Conservation (phyloP, 495 filamentous ascomycete species). For the Aspergillus baeticus region DNA sequence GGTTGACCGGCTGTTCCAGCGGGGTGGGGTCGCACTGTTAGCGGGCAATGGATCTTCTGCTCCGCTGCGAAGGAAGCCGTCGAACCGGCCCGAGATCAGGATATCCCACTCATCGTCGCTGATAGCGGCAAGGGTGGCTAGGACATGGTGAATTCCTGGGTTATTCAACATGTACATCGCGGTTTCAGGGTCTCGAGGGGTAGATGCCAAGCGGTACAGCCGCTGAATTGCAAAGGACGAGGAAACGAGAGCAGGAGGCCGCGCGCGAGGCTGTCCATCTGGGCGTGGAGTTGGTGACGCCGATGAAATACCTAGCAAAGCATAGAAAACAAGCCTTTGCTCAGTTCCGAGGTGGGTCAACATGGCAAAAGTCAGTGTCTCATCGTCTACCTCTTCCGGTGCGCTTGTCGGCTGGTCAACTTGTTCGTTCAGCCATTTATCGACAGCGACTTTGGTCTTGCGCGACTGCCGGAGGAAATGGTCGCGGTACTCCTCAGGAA, state of each 20-base stretch:
- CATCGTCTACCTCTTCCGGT: slow-evolving; percentile 85
- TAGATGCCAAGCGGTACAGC: slow-evolving; percentile 69
- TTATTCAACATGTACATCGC: slow-evolving; percentile 89
- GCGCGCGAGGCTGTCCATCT: slow-evolving; percentile 51
- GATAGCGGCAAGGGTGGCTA: slow-evolving; percentile 84
- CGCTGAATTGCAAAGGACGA: slow-evolving; percentile 76
- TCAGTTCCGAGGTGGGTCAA: slow-evolving; percentile 77
- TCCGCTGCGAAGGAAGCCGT: slow-evolving; percentile 95
- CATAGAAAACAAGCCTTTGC: slow-evolving; percentile 75
- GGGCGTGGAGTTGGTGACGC: slow-evolving; percentile 42
- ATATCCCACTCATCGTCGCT: slow-evolving; percentile 93
- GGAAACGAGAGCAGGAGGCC: slow-evolving; percentile 67
- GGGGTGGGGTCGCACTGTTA: slow-evolving; percentile 16
- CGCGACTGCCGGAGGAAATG: slow-evolving; percentile 86
- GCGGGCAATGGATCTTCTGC: slow-evolving; percentile 60
- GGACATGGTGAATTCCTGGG: slow-evolving; percentile 75
- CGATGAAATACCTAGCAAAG: slow-evolving; percentile 68
- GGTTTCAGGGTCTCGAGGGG: slow-evolving; percentile 79
- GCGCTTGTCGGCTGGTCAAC: slow-evolving; percentile 67
- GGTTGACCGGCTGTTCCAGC: slow-evolving; percentile 42
- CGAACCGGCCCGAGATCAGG: slow-evolving; percentile 90
- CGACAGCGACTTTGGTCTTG: slow-evolving; percentile 80
- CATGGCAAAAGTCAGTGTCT: slow-evolving; percentile 89
- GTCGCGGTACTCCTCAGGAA: slow-evolving; percentile 84
- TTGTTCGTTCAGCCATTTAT: slow-evolving; percentile 80